Conservation (phyloP, 345 rosid species). For the Populus ilicifolia region DNA sequence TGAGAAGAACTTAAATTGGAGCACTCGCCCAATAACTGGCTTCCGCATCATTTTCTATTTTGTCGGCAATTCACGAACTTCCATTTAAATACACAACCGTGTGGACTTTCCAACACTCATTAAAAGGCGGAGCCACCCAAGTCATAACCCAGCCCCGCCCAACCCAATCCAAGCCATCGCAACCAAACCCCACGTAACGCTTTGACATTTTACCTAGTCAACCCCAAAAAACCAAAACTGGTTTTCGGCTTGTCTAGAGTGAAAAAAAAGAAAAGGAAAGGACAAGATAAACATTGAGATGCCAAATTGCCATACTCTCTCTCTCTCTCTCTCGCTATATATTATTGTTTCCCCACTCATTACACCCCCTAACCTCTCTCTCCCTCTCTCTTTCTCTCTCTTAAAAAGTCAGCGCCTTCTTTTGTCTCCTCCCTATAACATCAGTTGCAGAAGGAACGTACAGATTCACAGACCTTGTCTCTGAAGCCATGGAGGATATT, state of each 20-base stretch:
- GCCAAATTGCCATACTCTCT: constrained; percentile 29
- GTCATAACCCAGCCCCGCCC: neutral
- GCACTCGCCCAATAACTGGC: neutral
- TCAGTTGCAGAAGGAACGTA: constrained; percentile 17
- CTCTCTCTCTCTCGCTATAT: constrained; percentile 20
- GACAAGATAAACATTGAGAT: constrained; percentile 65
- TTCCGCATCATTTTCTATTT: neutral
- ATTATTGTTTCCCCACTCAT: constrained; percentile 28
- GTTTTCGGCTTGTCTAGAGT: constrained; percentile 27
- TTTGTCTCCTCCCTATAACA: constrained; percentile 25
- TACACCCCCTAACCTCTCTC: constrained; percentile 17
- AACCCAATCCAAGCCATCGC: too few relatives aligned
- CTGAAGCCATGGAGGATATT: constrained; percentile 48
- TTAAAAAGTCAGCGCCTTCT: constrained; percentile 82
- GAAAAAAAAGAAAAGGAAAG: constrained; percentile 3
- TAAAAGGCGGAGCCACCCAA: neutral
- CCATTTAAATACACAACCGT: neutral
- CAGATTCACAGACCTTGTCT: constrained; percentile 34
- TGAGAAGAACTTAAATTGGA: neutral
- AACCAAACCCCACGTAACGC: neutral
- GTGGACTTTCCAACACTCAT: constrained; percentile 3
- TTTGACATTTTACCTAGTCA: constrained; percentile 59
- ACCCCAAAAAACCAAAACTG: constrained; percentile 43
- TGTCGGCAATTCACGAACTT: constrained; percentile 41
- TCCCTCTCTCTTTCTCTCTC: constrained; percentile 15